phyloP scores from a whole-genome alignment of 164 flowering plant species.

The Amborella trichopoda region DNA sequence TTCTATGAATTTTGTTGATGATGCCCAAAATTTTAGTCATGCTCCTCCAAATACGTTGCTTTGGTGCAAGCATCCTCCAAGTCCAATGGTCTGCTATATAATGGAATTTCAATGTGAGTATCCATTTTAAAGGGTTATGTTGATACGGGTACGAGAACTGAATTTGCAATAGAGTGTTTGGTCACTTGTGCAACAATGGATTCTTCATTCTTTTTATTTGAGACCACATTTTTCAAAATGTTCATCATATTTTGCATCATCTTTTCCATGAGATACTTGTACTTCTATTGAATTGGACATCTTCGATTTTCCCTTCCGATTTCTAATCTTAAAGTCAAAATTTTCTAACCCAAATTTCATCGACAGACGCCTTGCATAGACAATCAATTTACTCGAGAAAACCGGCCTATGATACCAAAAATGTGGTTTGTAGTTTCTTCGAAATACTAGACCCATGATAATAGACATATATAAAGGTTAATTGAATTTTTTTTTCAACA shows the following conservation, averaged over 20 bases:
- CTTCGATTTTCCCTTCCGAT: background rate
- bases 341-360: too few species aligned
- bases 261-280: background rate
- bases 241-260: background rate
- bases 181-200: background rate
- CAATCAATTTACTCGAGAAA: background rate
- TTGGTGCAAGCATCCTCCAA: too few species aligned
- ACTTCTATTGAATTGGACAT: background rate
- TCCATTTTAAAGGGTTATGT: background rate
- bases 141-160: too few species aligned
- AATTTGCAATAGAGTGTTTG: background rate
- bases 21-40: background rate
- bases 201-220: background rate
- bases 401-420: background rate
- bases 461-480: background rate
- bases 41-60: background rate
- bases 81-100: too few species aligned
- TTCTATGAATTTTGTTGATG: background rate
- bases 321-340: background rate
- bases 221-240: background rate
- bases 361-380: too few species aligned
- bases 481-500: too few species aligned
- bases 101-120: too few species aligned
- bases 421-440: background rate
- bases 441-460: background rate